Conservation (phyloP, 2,329 filamentous ascomycete species). For the Massarina eburnea region DNA sequence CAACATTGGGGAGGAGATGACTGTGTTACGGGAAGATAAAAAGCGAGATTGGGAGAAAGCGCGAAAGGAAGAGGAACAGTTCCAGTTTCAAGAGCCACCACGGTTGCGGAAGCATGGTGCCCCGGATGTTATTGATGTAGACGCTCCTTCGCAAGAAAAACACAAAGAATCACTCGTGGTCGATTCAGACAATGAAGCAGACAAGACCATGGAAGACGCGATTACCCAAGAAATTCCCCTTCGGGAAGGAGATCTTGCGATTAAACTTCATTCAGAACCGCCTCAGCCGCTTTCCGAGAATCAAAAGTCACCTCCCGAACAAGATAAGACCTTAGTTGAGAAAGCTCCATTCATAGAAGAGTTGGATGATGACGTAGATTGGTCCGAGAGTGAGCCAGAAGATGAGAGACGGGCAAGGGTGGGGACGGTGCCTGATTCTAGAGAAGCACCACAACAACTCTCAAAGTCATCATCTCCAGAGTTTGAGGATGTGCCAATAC, state of each 20-base stretch:
- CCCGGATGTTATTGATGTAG: constrained; percentile 51
- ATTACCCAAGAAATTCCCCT: constrained; percentile 31
- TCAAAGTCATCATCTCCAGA: constrained; percentile 49
- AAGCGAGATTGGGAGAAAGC: constrained; percentile 57
- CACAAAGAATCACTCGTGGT: constrained; percentile 61
- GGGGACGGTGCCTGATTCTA: neutral
- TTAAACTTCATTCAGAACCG: constrained; percentile 47
- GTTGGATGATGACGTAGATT: constrained; percentile 50
- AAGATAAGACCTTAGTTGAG: constrained; percentile 18
- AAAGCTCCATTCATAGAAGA: constrained; percentile 29
- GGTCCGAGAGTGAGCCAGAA: constrained; percentile 56
- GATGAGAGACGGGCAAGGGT: constrained; percentile 13
- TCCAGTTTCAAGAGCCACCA: constrained; percentile 65
- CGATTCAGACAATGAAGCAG: constrained; percentile 61
- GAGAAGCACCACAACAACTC: constrained; percentile 32
- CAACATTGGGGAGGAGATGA: constrained; percentile 59
- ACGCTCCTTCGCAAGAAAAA: constrained; percentile 48
- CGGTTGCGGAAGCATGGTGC: constrained; percentile 60
- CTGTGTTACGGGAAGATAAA: constrained; percentile 46
- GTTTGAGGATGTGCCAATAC: constrained; percentile 51
- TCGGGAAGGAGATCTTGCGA: constrained; percentile 49
- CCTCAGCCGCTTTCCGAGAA: constrained; percentile 30
- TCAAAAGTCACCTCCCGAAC: constrained; percentile 20
- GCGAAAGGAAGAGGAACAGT: constrained; percentile 57
- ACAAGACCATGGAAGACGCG: constrained; percentile 37